Evolutionary conservation across 768 basidiomycete genomes (phyloP).

Genomic region (Suillus subluteus): DNA sequence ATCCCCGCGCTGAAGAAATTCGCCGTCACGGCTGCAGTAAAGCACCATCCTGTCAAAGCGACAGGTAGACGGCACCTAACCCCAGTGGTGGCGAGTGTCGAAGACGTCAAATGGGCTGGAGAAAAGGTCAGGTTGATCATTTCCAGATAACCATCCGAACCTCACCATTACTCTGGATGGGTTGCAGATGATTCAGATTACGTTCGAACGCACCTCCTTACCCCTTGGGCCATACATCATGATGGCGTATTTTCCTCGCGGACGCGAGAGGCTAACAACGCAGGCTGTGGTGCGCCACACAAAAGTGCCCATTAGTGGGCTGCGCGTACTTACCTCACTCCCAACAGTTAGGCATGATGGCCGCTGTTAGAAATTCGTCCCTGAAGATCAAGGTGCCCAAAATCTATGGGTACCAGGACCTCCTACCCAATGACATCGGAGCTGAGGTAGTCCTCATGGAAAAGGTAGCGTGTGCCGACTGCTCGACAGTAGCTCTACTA

Average conservation of each 20-base stretch:
- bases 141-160: not conserved
- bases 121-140: conserved; percentile 26
- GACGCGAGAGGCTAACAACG: conserved; percentile 31
- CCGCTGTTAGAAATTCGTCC: conserved; percentile 21
- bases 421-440: conserved; percentile 31
- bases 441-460: conserved; percentile 37
- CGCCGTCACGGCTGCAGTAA: conserved; percentile 27
- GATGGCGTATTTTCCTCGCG: conserved; percentile 34
- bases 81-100: conserved; percentile 24
- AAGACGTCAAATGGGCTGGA: conserved; percentile 32
- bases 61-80: conserved; percentile 17
- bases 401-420: conserved; percentile 33
- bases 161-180: not conserved
- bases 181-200: conserved; percentile 33
- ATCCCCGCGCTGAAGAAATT: conserved; percentile 30
- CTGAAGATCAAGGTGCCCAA: conserved; percentile 30
- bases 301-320: not conserved
- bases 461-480: conserved; percentile 25
- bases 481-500: conserved; percentile 8
- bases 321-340: conserved; percentile 2
- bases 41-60: conserved; percentile 22
- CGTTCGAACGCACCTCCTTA: conserved; percentile 29
- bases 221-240: conserved; percentile 33
- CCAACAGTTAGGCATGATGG: conserved; percentile 34
- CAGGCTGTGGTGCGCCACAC: conserved; percentile 31